Evolutionary conservation across 192 early-diverging fungal species (phyloP).

Genomic region (Bifiguratus adelaidae): DNA sequence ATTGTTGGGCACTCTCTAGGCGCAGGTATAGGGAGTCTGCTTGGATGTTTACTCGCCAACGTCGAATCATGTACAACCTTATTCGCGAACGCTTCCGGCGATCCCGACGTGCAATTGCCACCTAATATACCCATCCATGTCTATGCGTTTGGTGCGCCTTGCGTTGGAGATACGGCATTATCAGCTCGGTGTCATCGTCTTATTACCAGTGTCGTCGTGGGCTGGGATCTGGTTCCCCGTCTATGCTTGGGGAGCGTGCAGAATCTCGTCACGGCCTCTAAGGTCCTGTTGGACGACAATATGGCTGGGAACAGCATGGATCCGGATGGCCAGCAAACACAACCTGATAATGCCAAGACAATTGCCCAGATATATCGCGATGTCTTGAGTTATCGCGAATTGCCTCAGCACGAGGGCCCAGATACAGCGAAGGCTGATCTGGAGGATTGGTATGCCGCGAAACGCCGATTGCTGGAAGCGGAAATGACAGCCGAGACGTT

Average conservation of each 20-base stretch:
- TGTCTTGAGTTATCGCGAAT: conserved; percentile 9
- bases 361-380: conserved; percentile 8
- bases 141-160: conserved; percentile 31
- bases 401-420: neutral
- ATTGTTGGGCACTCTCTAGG: conserved; percentile 39
- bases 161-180: conserved; percentile 27
- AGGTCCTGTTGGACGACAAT: neutral
- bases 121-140: conserved; percentile 26
- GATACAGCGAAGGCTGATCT: neutral
- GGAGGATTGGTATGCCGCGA: conserved; percentile 1
- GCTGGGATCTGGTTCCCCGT: conserved; percentile 20
- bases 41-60: conserved; percentile 27
- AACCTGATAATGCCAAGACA: conserved; percentile 6
- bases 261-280: conserved; percentile 8
- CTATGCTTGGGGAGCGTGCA: conserved; percentile 21
- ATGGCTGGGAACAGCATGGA: neutral
- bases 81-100: conserved; percentile 13
- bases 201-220: conserved; percentile 25
- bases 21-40: conserved; percentile 32
- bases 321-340: conserved; percentile 1
- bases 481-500: conserved; percentile 12
- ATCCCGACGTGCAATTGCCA: no score
- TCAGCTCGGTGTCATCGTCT: conserved; percentile 20
- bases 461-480: neutral
- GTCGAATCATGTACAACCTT: conserved; percentile 27